These are phyloP conservation scores for Penicillium sp. DNA, from an alignment of 2,329 filamentous ascomycete species.

Conservation along the genomic window DNA sequence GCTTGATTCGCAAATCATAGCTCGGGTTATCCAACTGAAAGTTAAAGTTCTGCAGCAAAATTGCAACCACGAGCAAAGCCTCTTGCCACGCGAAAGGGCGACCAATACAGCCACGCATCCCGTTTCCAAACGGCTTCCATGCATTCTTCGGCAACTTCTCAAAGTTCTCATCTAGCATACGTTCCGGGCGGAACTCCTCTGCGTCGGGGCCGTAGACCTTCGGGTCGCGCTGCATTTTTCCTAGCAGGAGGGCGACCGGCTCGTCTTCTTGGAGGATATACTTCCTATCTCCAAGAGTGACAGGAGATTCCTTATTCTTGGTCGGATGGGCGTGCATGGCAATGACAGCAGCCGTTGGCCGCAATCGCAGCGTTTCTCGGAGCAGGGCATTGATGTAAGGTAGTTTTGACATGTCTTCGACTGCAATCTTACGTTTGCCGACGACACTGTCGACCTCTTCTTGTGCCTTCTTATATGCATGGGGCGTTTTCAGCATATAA, in stretches of 20 bases:
- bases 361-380: constrained; percentile 58
- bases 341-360: constrained; percentile 54
- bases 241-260: constrained; percentile 46
- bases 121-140: constrained; percentile 72
- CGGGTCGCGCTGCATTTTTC: constrained; percentile 56
- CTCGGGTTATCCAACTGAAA: constrained; percentile 56
- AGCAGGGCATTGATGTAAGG: constrained; percentile 61
- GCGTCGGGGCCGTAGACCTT: constrained; percentile 61
- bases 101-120: constrained; percentile 65
- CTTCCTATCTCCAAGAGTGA: constrained; percentile 54
- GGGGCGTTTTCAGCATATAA: constrained; percentile 57
- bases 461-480: constrained; percentile 56
- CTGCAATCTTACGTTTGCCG: constrained; percentile 52
- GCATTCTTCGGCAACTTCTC: constrained; percentile 57
- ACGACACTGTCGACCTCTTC: constrained; percentile 62
- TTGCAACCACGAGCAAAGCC: constrained; percentile 54
- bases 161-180: constrained; percentile 66
- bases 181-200: constrained; percentile 61
- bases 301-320: constrained; percentile 37
- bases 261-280: constrained; percentile 54
- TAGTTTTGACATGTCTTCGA: constrained; percentile 59
- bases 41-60: constrained; percentile 66
- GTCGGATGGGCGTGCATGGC: constrained; percentile 46
- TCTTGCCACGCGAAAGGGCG: constrained; percentile 72
- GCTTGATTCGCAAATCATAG: constrained; percentile 36